Conservation (phyloP, 306 rosid genomes). For the Senna tora region DNA sequence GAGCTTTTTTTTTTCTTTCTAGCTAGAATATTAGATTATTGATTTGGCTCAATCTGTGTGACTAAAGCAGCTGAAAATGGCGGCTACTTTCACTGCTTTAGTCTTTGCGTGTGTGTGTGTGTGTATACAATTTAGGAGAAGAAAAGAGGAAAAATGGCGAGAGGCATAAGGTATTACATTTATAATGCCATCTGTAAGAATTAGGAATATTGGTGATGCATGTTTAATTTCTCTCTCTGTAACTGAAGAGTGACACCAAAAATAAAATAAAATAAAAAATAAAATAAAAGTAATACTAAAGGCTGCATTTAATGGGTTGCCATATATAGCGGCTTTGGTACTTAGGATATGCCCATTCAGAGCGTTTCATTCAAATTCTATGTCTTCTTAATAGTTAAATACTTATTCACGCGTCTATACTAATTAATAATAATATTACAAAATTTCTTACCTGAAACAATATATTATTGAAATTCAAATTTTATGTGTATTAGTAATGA, state of each 20-base stretch:
- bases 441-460: no score
- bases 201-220: conserved; percentile 12
- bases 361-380: conserved; percentile 27
- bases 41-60: background rate
- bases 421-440: no score
- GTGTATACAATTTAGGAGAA: background rate
- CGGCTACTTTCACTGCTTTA: conserved; percentile 17
- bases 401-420: background rate
- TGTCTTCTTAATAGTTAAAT: background rate
- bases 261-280: no score
- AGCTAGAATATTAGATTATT: background rate
- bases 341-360: background rate
- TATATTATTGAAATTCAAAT: no score
- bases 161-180: background rate
- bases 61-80: conserved; percentile 4
- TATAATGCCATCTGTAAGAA: conserved; percentile 23
- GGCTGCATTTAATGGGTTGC: conserved; percentile 27
- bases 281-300: background rate
- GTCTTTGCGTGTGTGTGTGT: conserved; percentile 1
- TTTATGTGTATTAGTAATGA: no score
- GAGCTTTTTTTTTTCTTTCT: no score
- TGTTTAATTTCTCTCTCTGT: conserved; percentile 3
- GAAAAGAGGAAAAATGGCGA: background rate
- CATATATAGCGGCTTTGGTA: background rate
- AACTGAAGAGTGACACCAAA: background rate